A percentile compares a stretch with the other conserved stretches of the same genome.
These are phyloP conservation scores for Erigeron canadensis DNA, from an alignment of 129 eudicot genomes.

Conservation along the genomic window DNA sequence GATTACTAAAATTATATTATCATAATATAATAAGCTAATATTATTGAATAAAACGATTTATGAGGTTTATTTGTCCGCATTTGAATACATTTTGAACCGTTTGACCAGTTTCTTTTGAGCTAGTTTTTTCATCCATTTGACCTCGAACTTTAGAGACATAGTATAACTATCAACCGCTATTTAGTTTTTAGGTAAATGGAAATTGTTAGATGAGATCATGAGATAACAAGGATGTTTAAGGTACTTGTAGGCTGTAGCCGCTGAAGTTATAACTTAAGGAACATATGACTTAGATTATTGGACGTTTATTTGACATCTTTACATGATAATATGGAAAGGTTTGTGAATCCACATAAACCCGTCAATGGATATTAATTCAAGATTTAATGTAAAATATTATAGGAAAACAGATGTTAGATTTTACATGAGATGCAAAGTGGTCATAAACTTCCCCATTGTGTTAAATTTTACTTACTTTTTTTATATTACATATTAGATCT, in stretches of 20 bases:
- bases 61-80: not conserved
- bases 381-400: not conserved
- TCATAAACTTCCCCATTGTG: not conserved
- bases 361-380: not conserved
- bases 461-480: not conserved
- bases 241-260: not conserved
- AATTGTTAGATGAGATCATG: too few relatives aligned
- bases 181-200: not conserved
- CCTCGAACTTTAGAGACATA: not conserved
- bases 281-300: too few relatives aligned
- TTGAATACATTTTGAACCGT: not conserved
- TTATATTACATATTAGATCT: slow-evolving; percentile 53
- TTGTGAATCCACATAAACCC: not conserved
- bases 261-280: too few relatives aligned
- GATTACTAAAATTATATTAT: not conserved
- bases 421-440: not conserved
- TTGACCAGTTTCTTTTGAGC: not conserved
- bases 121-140: not conserved
- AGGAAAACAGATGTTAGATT: not conserved
- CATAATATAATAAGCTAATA: not conserved
- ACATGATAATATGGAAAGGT: not conserved
- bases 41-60: not conserved
- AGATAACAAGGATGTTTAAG: not conserved
- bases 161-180: not conserved
- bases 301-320: not conserved